Percentiles rank a stretch among this genome's conserved stretches.
phyloP scores from a whole-genome alignment of 352 stramenopile genomes.

The Pythium periplocum region DNA sequence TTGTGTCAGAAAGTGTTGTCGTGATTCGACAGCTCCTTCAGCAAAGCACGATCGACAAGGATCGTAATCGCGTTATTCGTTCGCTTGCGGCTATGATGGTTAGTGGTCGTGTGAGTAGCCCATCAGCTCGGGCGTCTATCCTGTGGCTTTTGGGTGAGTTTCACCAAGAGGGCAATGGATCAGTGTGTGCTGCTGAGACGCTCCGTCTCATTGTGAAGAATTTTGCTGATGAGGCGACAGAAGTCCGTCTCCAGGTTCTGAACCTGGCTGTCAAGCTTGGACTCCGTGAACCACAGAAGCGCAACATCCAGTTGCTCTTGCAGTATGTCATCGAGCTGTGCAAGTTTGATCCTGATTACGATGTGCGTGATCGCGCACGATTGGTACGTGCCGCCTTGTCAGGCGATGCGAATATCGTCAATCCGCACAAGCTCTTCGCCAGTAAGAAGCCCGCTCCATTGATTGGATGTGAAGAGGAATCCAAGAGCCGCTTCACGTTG shows the following conservation, averaged over 20 bases:
- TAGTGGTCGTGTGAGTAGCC: constrained; percentile 56
- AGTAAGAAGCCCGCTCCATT: constrained; percentile 75
- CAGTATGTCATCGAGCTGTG: constrained; percentile 91
- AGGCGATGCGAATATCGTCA: constrained; percentile 48
- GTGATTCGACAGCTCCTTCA: constrained; percentile 95
- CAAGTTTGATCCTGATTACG: constrained; percentile 91
- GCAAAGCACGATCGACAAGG: constrained; percentile 78
- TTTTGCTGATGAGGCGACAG: constrained; percentile 85
- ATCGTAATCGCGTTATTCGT: constrained; percentile 67
- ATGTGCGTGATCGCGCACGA: constrained; percentile 89
- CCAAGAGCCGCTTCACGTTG: constrained; percentile 73
- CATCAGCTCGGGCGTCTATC: constrained; percentile 82
- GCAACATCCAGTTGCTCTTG: constrained; percentile 73
- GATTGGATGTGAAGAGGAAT: constrained; percentile 69
- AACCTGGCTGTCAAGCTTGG: constrained; percentile 91
- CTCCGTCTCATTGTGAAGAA: constrained; percentile 83
- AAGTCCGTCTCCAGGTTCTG: constrained; percentile 88
- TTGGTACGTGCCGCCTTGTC: constrained; percentile 75
- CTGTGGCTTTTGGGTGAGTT: constrained; percentile 93
- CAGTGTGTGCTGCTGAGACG: constrained; percentile 74
- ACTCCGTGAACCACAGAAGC: constrained; percentile 60
- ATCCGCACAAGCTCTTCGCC: constrained; percentile 71
- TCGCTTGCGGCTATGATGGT: constrained; percentile 79
- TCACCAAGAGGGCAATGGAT: constrained; percentile 51
- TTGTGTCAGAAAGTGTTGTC: constrained; percentile 94